Conservation (phyloP, 192 early-diverging fungal genomes). For the Coemansia biformis region DNA sequence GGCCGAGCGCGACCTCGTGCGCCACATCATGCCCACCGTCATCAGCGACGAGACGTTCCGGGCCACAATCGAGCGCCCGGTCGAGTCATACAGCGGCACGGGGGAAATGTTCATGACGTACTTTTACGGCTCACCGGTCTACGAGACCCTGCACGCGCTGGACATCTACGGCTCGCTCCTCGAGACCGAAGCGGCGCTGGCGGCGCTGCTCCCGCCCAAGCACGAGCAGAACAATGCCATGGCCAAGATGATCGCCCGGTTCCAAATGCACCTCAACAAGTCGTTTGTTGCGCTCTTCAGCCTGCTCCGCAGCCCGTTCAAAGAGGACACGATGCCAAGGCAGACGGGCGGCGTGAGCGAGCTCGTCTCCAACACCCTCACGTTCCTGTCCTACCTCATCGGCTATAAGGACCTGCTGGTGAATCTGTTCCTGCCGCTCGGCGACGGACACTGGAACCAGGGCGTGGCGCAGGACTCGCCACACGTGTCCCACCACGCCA, state of each 20-base stretch:
- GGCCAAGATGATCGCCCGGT: constrained; percentile 27
- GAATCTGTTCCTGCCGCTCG: constrained; percentile 40
- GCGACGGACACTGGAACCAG: constrained; percentile 47
- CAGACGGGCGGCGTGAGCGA: constrained; percentile 46
- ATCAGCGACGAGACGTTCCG: constrained; percentile 39
- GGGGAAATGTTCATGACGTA: constrained; percentile 42
- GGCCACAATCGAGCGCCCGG: constrained; percentile 26
- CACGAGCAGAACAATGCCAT: constrained; percentile 31
- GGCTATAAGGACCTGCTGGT: constrained; percentile 44
- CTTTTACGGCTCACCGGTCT: constrained; percentile 36
- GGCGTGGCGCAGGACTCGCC: constrained; percentile 15
- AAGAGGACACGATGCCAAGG: constrained; percentile 41
- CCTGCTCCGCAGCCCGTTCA: constrained; percentile 35
- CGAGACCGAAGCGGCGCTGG: constrained; percentile 32
- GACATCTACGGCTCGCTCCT: constrained; percentile 45
- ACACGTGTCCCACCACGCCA: constrained; percentile 31
- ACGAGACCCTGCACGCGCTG: constrained; percentile 45
- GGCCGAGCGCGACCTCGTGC: constrained; percentile 47
- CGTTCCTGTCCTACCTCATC: constrained; percentile 38
- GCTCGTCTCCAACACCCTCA: constrained; percentile 41
- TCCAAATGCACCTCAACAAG: constrained; percentile 36
- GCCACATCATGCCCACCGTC: constrained; percentile 47
- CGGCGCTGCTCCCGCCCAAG: constrained; percentile 23
- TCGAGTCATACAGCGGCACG: constrained; percentile 34
- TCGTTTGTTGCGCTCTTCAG: constrained; percentile 34